Evolutionary conservation across 441 rosid species (phyloP).

Genomic region (Capsella rubella): DNA sequence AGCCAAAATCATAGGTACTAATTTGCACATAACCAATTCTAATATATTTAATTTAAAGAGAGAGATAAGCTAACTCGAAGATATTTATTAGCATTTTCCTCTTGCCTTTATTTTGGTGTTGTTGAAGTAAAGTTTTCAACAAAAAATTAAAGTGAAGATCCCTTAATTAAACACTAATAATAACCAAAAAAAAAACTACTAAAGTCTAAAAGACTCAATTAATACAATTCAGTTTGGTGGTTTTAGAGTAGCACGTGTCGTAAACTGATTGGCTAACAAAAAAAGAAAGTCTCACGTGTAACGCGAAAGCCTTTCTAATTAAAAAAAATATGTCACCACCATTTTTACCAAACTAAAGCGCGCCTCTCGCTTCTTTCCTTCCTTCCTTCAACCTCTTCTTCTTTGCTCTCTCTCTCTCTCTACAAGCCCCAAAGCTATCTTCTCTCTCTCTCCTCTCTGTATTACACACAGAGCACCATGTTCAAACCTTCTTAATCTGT

Average conservation of each 20-base stretch:
- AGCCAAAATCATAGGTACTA: no score
- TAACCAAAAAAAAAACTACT: background rate
- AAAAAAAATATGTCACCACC: slow-evolving; percentile 13
- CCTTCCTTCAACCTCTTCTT: slow-evolving; percentile 38
- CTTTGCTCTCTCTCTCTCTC: slow-evolving; percentile 23
- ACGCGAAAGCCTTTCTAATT: slow-evolving; percentile 41
- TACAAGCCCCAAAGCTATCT: slow-evolving; percentile 34
- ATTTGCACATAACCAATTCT: no score
- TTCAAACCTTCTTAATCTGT: slow-evolving; percentile 23
- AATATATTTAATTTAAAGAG: no score
- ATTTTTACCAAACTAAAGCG: slow-evolving; percentile 45
- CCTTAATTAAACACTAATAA: background rate
- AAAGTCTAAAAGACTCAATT: background rate
- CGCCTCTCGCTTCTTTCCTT: slow-evolving; percentile 45
- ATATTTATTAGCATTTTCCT: background rate
- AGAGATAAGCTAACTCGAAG: background rate
- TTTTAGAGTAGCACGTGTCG: slow-evolving; percentile 13
- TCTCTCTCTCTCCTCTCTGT: background rate
- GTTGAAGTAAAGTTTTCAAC: slow-evolving; percentile 27
- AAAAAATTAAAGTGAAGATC: background rate
- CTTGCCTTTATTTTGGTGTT: background rate
- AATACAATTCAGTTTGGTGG: background rate
- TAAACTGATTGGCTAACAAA: background rate
- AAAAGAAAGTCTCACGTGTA: slow-evolving; percentile 46
- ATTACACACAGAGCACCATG: slow-evolving; percentile 20